Conservation (phyloP, 768 basidiomycete genomes). For the Suillus fuscotomentosus region DNA sequence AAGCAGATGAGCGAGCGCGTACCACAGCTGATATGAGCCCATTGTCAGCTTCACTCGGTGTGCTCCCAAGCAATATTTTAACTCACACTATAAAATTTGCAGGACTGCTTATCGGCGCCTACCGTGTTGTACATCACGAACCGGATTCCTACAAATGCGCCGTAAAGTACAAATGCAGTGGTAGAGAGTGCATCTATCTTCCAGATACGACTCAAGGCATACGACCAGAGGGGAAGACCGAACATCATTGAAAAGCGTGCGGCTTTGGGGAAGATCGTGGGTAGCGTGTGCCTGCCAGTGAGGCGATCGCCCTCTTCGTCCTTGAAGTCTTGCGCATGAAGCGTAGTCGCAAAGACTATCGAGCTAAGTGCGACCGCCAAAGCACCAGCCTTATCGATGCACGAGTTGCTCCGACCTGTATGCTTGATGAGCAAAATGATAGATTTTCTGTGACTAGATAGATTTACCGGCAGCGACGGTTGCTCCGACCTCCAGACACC, state of each 20-base stretch:
- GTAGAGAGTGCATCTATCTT: conserved; percentile 27
- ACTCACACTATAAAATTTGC: conserved; percentile 38
- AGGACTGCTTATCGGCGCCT: conserved; percentile 32
- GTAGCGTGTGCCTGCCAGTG: conserved; percentile 41
- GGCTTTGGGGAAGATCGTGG: conserved; percentile 39
- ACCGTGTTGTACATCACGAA: conserved; percentile 30
- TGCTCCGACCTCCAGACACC: too few species aligned
- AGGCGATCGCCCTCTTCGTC: conserved; percentile 41
- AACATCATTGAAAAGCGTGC: conserved; percentile 34
- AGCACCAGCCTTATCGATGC: conserved; percentile 12
- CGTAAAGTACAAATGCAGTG: conserved; percentile 29
- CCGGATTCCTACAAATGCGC: conserved; percentile 32
- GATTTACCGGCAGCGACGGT: too few species aligned
- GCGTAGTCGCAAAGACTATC: conserved; percentile 42
- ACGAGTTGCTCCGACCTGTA: too few species aligned
- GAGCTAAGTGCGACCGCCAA: conserved; percentile 35
- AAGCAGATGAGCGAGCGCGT: conserved; percentile 31
- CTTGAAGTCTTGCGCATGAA: conserved; percentile 48
- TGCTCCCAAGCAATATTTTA: neutral
- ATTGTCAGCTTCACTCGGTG: neutral
- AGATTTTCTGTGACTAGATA: too few species aligned
- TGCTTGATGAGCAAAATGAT: too few species aligned
- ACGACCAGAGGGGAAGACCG: conserved; percentile 38
- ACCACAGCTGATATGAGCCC: conserved; percentile 27
- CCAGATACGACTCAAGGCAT: conserved; percentile 34